These are phyloP conservation scores for Echinosophora koreensis DNA, from an alignment of 306 rosid genomes.

Conservation along the genomic window DNA sequence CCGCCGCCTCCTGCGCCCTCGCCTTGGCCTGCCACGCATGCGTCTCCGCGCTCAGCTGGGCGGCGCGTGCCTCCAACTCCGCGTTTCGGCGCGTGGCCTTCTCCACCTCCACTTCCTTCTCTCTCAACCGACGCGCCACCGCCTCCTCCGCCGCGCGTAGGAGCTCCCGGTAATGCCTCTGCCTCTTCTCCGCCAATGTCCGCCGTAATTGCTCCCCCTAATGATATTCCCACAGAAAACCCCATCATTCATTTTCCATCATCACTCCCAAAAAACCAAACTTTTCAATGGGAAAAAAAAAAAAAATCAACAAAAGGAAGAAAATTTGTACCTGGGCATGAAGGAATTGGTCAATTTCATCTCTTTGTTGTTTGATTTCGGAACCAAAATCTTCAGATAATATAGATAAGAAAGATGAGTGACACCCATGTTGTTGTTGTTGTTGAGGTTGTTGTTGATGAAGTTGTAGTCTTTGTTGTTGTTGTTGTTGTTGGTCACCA, in stretches of 20 bases:
- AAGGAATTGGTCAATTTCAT: conserved; percentile 80
- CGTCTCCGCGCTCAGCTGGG: conserved; percentile 76
- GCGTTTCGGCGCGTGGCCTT: conserved; percentile 77
- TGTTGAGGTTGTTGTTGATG: conserved; percentile 44
- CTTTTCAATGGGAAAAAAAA: neutral
- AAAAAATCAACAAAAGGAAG: neutral
- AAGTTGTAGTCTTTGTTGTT: conserved; percentile 45
- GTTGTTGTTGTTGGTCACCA: conserved; percentile 60
- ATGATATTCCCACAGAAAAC: conserved; percentile 11
- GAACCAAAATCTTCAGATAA: conserved; percentile 62
- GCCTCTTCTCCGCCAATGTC: conserved; percentile 79
- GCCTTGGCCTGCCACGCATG: conserved; percentile 91
- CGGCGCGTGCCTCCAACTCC: conserved; percentile 87
- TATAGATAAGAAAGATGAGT: conserved; percentile 57
- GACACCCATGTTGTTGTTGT: conserved; percentile 43
- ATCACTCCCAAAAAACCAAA: neutral
- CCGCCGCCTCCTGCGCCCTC: conserved; percentile 74
- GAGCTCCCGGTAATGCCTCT: conserved; percentile 68
- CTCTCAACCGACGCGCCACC: conserved; percentile 60
- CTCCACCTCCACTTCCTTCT: conserved; percentile 74
- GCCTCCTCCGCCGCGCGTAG: conserved; percentile 74
- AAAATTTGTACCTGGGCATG: conserved; percentile 70
- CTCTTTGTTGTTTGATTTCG: conserved; percentile 74
- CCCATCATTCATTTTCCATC: neutral
- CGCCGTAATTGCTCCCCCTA: conserved; percentile 82